A percentile compares a stretch with the other conserved stretches of the same genome.
Conservation (phyloP, 306 rosid species). For the Nissolia schottii region DNA sequence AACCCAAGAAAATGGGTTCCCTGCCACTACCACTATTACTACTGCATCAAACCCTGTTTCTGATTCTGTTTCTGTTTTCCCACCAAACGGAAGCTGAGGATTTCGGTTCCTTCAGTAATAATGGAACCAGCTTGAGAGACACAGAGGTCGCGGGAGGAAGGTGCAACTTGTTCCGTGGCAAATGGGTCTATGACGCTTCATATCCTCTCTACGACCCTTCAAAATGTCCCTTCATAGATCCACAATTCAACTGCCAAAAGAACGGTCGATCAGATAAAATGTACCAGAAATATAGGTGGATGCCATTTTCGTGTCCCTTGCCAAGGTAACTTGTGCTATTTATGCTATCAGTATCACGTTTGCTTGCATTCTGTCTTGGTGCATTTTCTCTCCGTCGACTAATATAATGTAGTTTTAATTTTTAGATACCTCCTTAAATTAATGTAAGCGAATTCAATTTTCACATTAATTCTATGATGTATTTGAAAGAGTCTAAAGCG, state of each 20-base stretch:
- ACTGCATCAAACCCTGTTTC: slow-evolving; percentile 21
- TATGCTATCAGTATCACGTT: not conserved
- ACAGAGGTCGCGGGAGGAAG: slow-evolving; percentile 37
- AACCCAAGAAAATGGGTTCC: slow-evolving; percentile 67
- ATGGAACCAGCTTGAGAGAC: not conserved
- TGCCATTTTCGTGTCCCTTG: slow-evolving; percentile 61
- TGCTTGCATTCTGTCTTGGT: too few relatives aligned
- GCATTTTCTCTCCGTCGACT: too few relatives aligned
- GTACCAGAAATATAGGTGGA: slow-evolving; percentile 79
- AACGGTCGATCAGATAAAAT: slow-evolving; percentile 62
- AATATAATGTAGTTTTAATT: too few relatives aligned
- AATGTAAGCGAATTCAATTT: too few relatives aligned
- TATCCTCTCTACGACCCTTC: slow-evolving; percentile 73
- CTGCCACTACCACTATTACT: not conserved
- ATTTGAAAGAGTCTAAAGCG: too few relatives aligned
- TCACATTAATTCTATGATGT: too few relatives aligned
- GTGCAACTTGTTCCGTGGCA: slow-evolving; percentile 61
- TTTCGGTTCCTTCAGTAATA: not conserved
- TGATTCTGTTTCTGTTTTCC: slow-evolving; percentile 45
- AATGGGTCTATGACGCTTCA: slow-evolving; percentile 74
- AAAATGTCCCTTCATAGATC: slow-evolving; percentile 82
- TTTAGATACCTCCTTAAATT: too few relatives aligned
- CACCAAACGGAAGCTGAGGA: slow-evolving; percentile 48
- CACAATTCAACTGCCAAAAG: slow-evolving; percentile 83
- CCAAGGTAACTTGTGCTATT: slow-evolving; percentile 58